These are phyloP conservation scores for Panellus pusillus DNA, from an alignment of 768 basidiomycete species.

Conservation along the genomic window DNA sequence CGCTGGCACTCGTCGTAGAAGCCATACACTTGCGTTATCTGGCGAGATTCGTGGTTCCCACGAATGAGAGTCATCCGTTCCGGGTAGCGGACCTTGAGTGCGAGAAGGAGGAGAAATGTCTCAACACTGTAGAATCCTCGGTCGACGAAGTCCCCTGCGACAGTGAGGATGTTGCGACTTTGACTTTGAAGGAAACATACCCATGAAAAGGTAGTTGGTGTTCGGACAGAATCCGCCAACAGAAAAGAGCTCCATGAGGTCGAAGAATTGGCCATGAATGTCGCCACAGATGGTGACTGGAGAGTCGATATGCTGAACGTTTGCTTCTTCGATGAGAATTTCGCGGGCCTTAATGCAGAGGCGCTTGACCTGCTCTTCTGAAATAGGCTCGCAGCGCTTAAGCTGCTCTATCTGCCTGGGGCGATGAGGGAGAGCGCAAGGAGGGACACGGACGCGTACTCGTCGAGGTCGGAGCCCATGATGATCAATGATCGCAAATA, in stretches of 20 bases:
- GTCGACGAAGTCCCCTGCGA: slow-evolving; percentile 95
- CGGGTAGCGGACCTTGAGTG: slow-evolving; percentile 95
- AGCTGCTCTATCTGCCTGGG: slow-evolving; percentile 92
- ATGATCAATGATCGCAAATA: too few relatives aligned
- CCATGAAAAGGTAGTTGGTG: slow-evolving; percentile 97
- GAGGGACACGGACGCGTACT: slow-evolving; percentile 13
- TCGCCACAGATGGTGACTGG: slow-evolving; percentile 97
- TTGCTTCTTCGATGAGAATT: slow-evolving; percentile 96
- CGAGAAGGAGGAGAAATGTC: slow-evolving; percentile 91
- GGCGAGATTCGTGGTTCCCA: slow-evolving; percentile 96
- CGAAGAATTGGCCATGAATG: slow-evolving; percentile 97
- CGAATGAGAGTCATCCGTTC: slow-evolving; percentile 96
- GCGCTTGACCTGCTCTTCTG: slow-evolving; percentile 93
- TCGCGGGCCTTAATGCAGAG: slow-evolving; percentile 95
- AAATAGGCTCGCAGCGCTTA: slow-evolving; percentile 90
- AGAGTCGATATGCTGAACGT: slow-evolving; percentile 93
- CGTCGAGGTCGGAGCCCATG: slow-evolving; percentile 20
- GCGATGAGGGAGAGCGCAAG: not conserved
- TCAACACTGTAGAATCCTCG: slow-evolving; percentile 97
- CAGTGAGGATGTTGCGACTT: slow-evolving; percentile 17
- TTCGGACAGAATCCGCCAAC: slow-evolving; percentile 91
- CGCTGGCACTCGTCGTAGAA: slow-evolving; percentile 97
- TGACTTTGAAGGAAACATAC: slow-evolving; percentile 40
- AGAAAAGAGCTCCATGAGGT: slow-evolving; percentile 93
- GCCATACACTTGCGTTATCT: slow-evolving; percentile 95